These are phyloP conservation scores for Hemisphaericaspora xylanilytica DNA, from an alignment of 1,139 yeast genomes.

Conservation along the genomic window DNA sequence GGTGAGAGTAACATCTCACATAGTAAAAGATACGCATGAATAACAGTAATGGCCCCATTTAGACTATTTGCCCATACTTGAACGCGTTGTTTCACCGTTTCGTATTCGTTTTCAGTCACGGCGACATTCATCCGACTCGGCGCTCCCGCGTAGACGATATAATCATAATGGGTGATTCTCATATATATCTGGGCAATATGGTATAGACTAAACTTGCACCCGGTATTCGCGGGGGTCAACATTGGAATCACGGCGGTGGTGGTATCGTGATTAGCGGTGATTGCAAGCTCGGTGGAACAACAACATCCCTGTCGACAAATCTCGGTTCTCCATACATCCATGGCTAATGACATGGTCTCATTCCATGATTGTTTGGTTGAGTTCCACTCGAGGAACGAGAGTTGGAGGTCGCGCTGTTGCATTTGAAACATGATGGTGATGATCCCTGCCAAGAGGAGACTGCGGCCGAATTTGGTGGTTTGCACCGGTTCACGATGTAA, in stretches of 20 bases:
- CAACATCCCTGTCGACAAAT: slow-evolving; percentile 32
- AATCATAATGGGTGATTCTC: slow-evolving; percentile 65
- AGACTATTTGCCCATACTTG: slow-evolving; percentile 40
- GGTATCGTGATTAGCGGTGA: slow-evolving; percentile 15
- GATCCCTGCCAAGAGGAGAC: slow-evolving; percentile 63
- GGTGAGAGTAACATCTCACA: slow-evolving; percentile 58
- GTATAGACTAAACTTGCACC: slow-evolving; percentile 54
- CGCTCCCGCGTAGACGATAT: slow-evolving; percentile 72
- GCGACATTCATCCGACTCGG: slow-evolving; percentile 74
- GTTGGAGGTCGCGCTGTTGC: slow-evolving; percentile 65
- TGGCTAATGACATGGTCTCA: slow-evolving; percentile 59
- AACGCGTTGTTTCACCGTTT: slow-evolving; percentile 47
- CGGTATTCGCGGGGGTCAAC: slow-evolving; percentile 26
- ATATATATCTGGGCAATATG: slow-evolving; percentile 69
- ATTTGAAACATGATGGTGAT: slow-evolving; percentile 67
- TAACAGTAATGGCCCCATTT: slow-evolving; percentile 36
- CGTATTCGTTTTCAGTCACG: slow-evolving; percentile 51
- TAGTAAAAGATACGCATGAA: slow-evolving; percentile 56
- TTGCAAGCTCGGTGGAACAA: slow-evolving; percentile 25
- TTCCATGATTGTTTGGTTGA: slow-evolving; percentile 52
- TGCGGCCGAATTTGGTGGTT: slow-evolving; percentile 56
- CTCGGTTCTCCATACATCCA: slow-evolving; percentile 54
- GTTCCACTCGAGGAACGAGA: slow-evolving; percentile 34
- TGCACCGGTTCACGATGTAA: slow-evolving; percentile 52
- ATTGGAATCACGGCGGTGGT: slow-evolving; percentile 14